A percentile compares a stretch with the other conserved stretches of the same genome.
phyloP scores from a whole-genome alignment of 2,329 filamentous ascomycete genomes.

The Annulohypoxylon truncatum region DNA sequence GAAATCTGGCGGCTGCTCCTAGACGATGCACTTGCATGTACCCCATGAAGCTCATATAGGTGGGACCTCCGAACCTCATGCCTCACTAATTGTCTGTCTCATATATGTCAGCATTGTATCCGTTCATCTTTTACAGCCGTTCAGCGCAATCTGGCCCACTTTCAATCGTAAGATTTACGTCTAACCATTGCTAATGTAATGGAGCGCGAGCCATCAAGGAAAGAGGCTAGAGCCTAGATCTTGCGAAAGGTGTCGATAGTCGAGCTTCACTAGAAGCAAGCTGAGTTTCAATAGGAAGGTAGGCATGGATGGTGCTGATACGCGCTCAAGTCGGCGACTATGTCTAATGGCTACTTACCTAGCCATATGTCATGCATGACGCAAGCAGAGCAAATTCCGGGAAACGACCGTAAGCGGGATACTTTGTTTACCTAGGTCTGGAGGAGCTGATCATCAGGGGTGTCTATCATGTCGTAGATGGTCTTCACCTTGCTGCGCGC shows the following conservation, averaged over 20 bases:
- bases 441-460: neutral
- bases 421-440: neutral
- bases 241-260: neutral
- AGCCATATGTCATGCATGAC: slow-evolving; percentile 22
- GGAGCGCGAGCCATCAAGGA: neutral
- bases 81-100: neutral
- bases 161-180: neutral
- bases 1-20: neutral
- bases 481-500: slow-evolving; percentile 43
- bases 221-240: slow-evolving; percentile 14
- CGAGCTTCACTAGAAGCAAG: slow-evolving; percentile 20
- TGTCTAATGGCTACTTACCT: slow-evolving; percentile 1
- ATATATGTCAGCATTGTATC: neutral
- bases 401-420: neutral
- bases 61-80: neutral
- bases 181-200: neutral
- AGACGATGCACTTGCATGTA: slow-evolving; percentile 9
- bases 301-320: slow-evolving; percentile 1
- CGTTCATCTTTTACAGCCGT: neutral
- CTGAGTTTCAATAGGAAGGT: slow-evolving; percentile 17
- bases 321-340: slow-evolving; percentile 24
- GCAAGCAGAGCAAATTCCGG: slow-evolving; percentile 13
- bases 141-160: neutral
- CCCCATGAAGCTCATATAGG: slow-evolving; percentile 1
- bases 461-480: neutral